Base-by-base conservation (phyloP, 202 grass and related monocot species). In the Zoysia matrella region DNA sequence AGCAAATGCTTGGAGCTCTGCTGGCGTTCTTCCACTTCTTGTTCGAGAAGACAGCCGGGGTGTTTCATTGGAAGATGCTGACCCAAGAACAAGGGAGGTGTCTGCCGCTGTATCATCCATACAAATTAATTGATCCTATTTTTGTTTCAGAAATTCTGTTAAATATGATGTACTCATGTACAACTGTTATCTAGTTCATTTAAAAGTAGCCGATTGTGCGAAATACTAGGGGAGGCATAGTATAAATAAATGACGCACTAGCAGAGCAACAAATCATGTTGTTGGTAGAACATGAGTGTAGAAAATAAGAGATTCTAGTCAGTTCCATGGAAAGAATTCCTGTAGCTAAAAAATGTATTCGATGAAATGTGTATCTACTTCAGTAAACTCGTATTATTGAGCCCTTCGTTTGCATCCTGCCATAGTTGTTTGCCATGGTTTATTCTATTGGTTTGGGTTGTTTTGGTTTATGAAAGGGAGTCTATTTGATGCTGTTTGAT, bases 21-120 rank as follows among this genome's bases (percentile, higher is more conserved):
- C 22, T 22, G 22, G 22, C 22, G 22, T 22, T 22, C 22, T 22
- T 22, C 22, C 22, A 22, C 22, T 22, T 22, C 22, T 22, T 22
- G 22, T 22, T 22, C 22, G 22, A 22, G 22, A 22, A 22, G 22
- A 22, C 22, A 22, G 22, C 22, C 22, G n/a, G 47, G 92, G 96
- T 87, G 89, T 95, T 70, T 90, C 89, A 73, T 80, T 95, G 80
- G 96, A 95, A 93, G 89, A 78, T 79, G 87, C 87, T 70, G 92
- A 98, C 60, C 96, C 96, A 81, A 95, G 96, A 91, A 78, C 90
- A 36, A 86, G 82, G 87, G 89, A 90, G 63, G 92, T 98, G 41
- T 95, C 92, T 36, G 75, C 89, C 3, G 90, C 88, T 83, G 77
- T 95, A 75, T 93, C 85, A 15, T 90, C 91, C 12, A 90, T 94